Conservation (phyloP, 2,329 filamentous ascomycete genomes). For the Camillea tinctor region DNA sequence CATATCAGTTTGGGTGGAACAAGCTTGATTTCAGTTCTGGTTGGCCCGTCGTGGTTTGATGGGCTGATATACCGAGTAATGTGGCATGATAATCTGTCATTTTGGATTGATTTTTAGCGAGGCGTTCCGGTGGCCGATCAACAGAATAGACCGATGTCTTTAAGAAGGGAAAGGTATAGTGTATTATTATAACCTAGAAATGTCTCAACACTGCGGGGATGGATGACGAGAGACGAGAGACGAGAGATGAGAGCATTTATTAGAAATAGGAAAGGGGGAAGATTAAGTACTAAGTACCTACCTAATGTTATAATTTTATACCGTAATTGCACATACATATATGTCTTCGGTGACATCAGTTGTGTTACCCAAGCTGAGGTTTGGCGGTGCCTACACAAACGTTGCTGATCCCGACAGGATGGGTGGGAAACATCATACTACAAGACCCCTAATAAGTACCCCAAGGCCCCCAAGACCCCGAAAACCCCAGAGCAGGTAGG, state of each 20-base stretch:
- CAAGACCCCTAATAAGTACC: not conserved
- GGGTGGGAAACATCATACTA: too few relatives aligned
- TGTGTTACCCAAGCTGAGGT: too few relatives aligned
- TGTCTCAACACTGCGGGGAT: not conserved
- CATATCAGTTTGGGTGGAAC: conserved; percentile 23
- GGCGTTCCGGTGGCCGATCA: not conserved
- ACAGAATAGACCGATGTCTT: not conserved
- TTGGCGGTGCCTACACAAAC: too few relatives aligned
- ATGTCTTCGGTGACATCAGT: too few relatives aligned
- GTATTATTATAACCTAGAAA: not conserved
- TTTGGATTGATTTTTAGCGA: not conserved
- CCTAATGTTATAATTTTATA: too few relatives aligned
- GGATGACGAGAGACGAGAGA: too few relatives aligned
- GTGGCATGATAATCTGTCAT: not conserved
- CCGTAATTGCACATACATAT: too few relatives aligned
- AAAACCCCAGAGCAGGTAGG: not conserved
- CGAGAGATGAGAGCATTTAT: too few relatives aligned
- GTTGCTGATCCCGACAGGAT: too few relatives aligned
- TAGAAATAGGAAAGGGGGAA: not conserved
- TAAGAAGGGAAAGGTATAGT: not conserved
- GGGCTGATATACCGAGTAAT: not conserved
- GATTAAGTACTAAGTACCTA: too few relatives aligned
- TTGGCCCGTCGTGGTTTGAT: conserved; percentile 19
- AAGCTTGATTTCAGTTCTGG: conserved; percentile 24
- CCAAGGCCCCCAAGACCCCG: too few relatives aligned